phyloP scores from a whole-genome alignment of 257 asterid genomes.

The Cynanchum wilfordii region DNA sequence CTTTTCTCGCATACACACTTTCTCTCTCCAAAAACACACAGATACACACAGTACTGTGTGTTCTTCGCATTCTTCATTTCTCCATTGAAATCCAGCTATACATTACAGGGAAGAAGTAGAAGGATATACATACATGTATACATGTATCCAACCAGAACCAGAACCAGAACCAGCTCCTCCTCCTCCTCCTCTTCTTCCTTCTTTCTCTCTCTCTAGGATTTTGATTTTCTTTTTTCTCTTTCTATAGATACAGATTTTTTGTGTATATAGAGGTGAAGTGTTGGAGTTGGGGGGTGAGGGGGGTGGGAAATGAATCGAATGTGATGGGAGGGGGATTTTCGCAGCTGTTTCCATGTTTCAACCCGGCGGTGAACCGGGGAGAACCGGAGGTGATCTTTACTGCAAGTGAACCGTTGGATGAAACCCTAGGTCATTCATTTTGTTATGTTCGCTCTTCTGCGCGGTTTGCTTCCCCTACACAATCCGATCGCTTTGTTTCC shows the following conservation, averaged over 20 bases:
- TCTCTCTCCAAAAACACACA: constrained; percentile 10
- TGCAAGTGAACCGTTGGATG: constrained; percentile 70
- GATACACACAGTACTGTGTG: constrained; percentile 1
- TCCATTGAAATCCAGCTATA: neutral
- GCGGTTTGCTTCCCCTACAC: constrained; percentile 78
- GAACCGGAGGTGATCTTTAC: constrained; percentile 60
- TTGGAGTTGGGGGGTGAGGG: constrained; percentile 23
- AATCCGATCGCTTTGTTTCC: constrained; percentile 84
- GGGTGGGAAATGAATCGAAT: constrained; percentile 67
- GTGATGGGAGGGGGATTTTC: constrained; percentile 98
- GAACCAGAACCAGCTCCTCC: constrained; percentile 2
- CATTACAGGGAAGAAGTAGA: neutral
- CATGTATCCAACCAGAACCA: neutral
- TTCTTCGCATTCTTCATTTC: constrained; percentile 8
- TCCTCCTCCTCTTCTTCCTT: neutral
- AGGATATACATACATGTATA: neutral
- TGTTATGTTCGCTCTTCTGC: constrained; percentile 97
- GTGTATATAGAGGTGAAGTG: neutral
- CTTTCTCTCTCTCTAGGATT: constrained; percentile 7
- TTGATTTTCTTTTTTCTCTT: neutral
- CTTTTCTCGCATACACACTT: neutral
- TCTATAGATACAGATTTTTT: neutral
- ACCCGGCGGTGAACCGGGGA: constrained; percentile 68
- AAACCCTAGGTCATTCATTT: constrained; percentile 96
- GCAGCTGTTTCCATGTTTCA: constrained; percentile 80